These are phyloP conservation scores for Beauveria caledonica DNA, from an alignment of 2,329 filamentous ascomycete species.

Conservation along the genomic window DNA sequence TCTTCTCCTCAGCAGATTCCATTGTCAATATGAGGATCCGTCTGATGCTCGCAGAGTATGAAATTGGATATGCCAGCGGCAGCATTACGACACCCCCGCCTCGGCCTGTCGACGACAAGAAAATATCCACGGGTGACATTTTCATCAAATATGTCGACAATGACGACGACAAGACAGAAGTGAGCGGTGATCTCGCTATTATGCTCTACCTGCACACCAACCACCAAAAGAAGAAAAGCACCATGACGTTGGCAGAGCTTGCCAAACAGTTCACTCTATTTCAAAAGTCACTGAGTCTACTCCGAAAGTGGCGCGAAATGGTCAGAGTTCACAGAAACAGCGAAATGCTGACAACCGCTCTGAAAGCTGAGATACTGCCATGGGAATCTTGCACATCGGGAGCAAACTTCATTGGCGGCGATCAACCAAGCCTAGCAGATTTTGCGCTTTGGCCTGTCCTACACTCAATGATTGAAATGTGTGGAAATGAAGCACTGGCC, in stretches of 20 bases:
- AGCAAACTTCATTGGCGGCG: slow-evolving; percentile 37
- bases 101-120: neutral
- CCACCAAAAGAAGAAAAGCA: slow-evolving; percentile 29
- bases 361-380: slow-evolving; percentile 26
- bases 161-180: slow-evolving; percentile 36
- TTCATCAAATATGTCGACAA: slow-evolving; percentile 48
- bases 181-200: slow-evolving; percentile 44
- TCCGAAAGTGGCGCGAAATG: neutral
- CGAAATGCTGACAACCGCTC: slow-evolving; percentile 14
- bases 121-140: slow-evolving; percentile 15
- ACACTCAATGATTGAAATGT: slow-evolving; percentile 32
- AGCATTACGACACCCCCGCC: slow-evolving; percentile 23
- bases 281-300: slow-evolving; percentile 27
- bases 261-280: slow-evolving; percentile 33
- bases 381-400: slow-evolving; percentile 33
- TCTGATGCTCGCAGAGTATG: slow-evolving; percentile 41
- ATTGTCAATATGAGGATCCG: slow-evolving; percentile 41
- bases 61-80: slow-evolving; percentile 39
- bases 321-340: neutral
- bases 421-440: slow-evolving; percentile 37
- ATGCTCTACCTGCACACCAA: slow-evolving; percentile 53
- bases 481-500: slow-evolving; percentile 23
- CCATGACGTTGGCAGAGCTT: slow-evolving; percentile 21
- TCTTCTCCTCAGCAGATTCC: slow-evolving; percentile 41
- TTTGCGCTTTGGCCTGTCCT: slow-evolving; percentile 51